A percentile compares a stretch with the other conserved stretches of the same genome.
Evolutionary conservation across 2,329 filamentous ascomycete genomes (phyloP).

Genomic region (Nemania bipapillata): DNA sequence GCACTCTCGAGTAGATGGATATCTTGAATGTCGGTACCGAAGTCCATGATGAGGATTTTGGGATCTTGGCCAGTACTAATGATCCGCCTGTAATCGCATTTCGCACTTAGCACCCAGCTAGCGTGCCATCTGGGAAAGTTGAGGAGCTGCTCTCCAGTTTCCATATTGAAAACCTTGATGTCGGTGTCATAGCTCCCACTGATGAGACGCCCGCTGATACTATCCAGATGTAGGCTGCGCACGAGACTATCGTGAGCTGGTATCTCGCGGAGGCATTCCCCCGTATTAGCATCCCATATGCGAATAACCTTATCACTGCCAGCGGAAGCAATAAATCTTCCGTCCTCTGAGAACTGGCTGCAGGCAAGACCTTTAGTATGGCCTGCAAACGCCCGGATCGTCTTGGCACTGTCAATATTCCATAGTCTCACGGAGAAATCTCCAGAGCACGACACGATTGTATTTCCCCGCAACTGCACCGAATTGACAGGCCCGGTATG

Average conservation of each 20-base stretch:
- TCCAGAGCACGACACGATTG: conserved; percentile 91
- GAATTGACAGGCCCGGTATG: conserved; percentile 95
- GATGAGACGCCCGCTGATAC: conserved; percentile 83
- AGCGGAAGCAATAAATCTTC: conserved; percentile 90
- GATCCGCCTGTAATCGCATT: conserved; percentile 93
- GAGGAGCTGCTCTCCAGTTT: conserved; percentile 78
- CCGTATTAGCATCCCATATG: conserved; percentile 93
- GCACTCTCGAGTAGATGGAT: conserved; percentile 68
- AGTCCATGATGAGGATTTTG: conserved; percentile 92
- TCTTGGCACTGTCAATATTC: conserved; percentile 89
- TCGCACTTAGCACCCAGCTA: conserved; percentile 95
- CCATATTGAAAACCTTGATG: conserved; percentile 93
- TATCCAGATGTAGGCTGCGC: conserved; percentile 89
- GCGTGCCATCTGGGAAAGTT: conserved; percentile 95
- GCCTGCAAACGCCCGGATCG: conserved; percentile 87
- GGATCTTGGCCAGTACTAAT: conserved; percentile 95
- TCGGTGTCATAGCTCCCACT: conserved; percentile 95
- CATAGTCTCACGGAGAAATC: conserved; percentile 94
- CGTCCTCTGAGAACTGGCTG: conserved; percentile 94
- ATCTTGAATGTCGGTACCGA: conserved; percentile 71
- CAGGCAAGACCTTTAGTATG: conserved; percentile 95
- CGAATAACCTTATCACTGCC: conserved; percentile 96
- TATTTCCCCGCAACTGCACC: conserved; percentile 91
- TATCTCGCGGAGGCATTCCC: conserved; percentile 82
- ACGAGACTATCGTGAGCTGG: conserved; percentile 87